Percentiles rank a stretch among this genome's conserved stretches.
These are phyloP conservation scores for Clausena lansium DNA, from an alignment of 345 rosid species.

Conservation along the genomic window DNA sequence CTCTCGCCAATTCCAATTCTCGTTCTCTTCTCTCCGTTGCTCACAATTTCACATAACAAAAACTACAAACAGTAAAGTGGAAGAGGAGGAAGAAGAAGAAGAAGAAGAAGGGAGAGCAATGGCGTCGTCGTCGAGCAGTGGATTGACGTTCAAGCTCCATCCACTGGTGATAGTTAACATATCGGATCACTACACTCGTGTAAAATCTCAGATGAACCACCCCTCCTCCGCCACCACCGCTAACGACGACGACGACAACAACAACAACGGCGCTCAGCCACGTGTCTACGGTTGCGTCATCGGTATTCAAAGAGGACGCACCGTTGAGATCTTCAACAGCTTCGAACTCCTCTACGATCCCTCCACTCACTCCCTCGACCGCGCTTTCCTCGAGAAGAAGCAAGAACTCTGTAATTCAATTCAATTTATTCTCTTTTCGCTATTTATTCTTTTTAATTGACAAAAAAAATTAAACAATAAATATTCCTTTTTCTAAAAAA, in stretches of 20 bases:
- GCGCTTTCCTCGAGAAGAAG: slow-evolving; percentile 89
- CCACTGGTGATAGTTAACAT: slow-evolving; percentile 91
- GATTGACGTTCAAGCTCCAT: slow-evolving; percentile 93
- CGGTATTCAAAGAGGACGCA: slow-evolving; percentile 89
- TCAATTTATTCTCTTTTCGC: neutral
- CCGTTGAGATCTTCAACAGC: slow-evolving; percentile 96
- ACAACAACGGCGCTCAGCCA: slow-evolving; percentile 37
- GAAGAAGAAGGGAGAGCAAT: slow-evolving; percentile 25
- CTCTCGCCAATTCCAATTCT: neutral
- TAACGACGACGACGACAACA: slow-evolving; percentile 19
- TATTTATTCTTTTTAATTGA: neutral
- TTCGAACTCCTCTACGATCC: slow-evolving; percentile 91
- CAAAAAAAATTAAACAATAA: too few relatives aligned
- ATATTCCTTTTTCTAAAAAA: too few relatives aligned
- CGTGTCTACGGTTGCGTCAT: slow-evolving; percentile 94
- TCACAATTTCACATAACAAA: neutral
- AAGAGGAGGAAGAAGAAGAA: too few relatives aligned
- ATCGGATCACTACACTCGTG: slow-evolving; percentile 91
- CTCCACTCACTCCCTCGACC: slow-evolving; percentile 61
- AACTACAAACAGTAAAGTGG: neutral
- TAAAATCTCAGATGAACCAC: slow-evolving; percentile 73
- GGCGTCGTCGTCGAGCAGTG: slow-evolving; percentile 96
- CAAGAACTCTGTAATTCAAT: slow-evolving; percentile 80
- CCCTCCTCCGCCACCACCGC: slow-evolving; percentile 33
- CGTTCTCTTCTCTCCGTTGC: neutral